These are phyloP conservation scores for Articulospora tetracladia DNA, from an alignment of 495 filamentous ascomycete species.

Conservation along the genomic window DNA sequence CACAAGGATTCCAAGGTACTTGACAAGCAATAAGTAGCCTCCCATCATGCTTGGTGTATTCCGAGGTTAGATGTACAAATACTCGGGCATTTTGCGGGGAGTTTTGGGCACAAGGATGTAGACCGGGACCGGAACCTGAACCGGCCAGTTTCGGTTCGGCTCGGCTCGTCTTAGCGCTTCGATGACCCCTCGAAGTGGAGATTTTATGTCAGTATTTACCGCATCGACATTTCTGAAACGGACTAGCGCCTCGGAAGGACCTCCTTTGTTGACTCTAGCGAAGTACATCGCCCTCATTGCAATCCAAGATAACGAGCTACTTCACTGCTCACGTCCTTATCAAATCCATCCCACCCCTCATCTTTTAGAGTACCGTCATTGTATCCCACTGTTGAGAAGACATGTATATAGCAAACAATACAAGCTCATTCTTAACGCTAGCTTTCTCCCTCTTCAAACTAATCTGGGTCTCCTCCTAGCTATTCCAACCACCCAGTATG, in stretches of 20 bases:
- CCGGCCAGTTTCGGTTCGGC: too few relatives aligned
- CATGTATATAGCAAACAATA: background rate
- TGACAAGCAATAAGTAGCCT: too few relatives aligned
- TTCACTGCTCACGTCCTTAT: background rate
- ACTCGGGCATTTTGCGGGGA: too few relatives aligned
- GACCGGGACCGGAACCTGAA: too few relatives aligned
- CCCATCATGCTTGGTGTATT: too few relatives aligned
- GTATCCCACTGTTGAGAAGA: background rate
- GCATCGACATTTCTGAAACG: background rate
- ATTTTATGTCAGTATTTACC: too few relatives aligned
- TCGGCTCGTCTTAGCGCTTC: too few relatives aligned
- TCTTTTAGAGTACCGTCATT: background rate
- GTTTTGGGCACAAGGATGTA: too few relatives aligned
- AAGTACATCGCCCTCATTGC: background rate
- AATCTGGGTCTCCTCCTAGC: background rate
- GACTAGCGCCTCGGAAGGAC: background rate
- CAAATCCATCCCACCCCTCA: background rate
- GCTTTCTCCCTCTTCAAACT: too few relatives aligned
- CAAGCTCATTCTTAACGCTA: background rate
- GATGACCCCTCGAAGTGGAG: too few relatives aligned
- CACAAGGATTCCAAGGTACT: too few relatives aligned
- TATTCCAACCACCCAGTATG: conserved; percentile 2
- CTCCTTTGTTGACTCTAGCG: background rate
- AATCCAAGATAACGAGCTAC: background rate
- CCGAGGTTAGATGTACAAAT: too few relatives aligned